phyloP scores from a whole-genome alignment of 345 rosid genomes.

The Sisymbrium altissimum region DNA sequence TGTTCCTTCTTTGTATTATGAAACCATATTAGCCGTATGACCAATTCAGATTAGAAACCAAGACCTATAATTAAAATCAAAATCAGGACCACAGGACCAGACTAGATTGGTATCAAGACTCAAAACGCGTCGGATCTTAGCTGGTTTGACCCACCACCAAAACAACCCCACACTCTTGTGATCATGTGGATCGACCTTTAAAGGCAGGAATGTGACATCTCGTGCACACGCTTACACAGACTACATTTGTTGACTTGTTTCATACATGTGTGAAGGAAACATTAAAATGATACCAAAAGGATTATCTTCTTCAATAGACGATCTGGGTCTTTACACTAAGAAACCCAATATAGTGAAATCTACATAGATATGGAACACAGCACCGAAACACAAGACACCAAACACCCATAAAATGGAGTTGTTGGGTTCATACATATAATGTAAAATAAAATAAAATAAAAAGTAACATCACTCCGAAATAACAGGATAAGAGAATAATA shows the following conservation, averaged over 20 bases:
- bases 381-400: background rate
- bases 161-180: background rate
- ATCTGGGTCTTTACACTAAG: conserved; percentile 4
- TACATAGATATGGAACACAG: background rate
- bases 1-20: background rate
- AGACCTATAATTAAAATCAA: background rate
- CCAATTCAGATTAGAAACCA: background rate
- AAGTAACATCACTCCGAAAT: background rate
- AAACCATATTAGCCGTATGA: background rate
- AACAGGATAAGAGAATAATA: conserved; percentile 3
- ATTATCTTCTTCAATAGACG: conserved; percentile 2
- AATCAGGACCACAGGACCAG: background rate
- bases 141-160: background rate
- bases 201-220: background rate
- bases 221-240: background rate
- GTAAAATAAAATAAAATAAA: no score
- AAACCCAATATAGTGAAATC: background rate
- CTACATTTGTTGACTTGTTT: background rate
- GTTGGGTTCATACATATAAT: conserved; percentile 35
- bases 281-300: background rate
- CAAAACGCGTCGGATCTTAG: background rate
- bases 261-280: background rate
- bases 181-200: background rate
- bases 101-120: background rate
- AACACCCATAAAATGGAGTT: conserved; percentile 24